Evolutionary conservation across 129 eudicot species (phyloP).

Genomic region (Tagetes erecta): DNA sequence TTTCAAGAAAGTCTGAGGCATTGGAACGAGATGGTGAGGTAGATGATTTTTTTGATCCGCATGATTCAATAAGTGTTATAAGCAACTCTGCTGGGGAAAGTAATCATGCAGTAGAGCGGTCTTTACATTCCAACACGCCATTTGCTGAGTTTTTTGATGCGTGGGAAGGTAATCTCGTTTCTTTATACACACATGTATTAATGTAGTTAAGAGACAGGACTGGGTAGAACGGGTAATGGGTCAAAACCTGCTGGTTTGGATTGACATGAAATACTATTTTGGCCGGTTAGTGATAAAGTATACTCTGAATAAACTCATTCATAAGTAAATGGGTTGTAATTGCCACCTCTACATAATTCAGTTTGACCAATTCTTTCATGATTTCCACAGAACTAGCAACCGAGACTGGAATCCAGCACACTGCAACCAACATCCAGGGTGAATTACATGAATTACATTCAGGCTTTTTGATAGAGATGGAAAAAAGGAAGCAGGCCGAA

Average conservation of each 20-base stretch:
- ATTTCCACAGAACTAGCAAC: slow-evolving; percentile 63
- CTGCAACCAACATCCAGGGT: slow-evolving; percentile 54
- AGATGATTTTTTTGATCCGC: slow-evolving; percentile 69
- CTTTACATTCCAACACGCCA: slow-evolving; percentile 42
- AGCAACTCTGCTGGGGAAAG: slow-evolving; percentile 56
- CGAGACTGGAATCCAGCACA: slow-evolving; percentile 57
- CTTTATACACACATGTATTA: neutral
- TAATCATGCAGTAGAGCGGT: slow-evolving; percentile 45
- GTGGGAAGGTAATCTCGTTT: slow-evolving; percentile 73
- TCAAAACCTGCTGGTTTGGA: neutral
- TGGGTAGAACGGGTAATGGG: neutral
- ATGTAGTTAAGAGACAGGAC: neutral
- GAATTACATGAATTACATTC: slow-evolving; percentile 65
- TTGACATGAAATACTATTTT: neutral
- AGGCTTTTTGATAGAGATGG: slow-evolving; percentile 69
- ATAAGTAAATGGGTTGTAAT: neutral
- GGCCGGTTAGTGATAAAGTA: neutral
- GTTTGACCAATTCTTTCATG: neutral
- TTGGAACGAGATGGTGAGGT: slow-evolving; percentile 44
- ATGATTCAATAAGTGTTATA: slow-evolving; percentile 61
- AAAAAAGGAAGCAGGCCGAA: slow-evolving; percentile 86
- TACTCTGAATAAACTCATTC: neutral
- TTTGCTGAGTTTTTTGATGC: slow-evolving; percentile 89
- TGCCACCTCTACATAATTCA: neutral
- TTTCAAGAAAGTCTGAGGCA: slow-evolving; percentile 28